These are phyloP conservation scores for Coemansia sp. DNA, from an alignment of 192 early-diverging fungal species.

Conservation along the genomic window DNA sequence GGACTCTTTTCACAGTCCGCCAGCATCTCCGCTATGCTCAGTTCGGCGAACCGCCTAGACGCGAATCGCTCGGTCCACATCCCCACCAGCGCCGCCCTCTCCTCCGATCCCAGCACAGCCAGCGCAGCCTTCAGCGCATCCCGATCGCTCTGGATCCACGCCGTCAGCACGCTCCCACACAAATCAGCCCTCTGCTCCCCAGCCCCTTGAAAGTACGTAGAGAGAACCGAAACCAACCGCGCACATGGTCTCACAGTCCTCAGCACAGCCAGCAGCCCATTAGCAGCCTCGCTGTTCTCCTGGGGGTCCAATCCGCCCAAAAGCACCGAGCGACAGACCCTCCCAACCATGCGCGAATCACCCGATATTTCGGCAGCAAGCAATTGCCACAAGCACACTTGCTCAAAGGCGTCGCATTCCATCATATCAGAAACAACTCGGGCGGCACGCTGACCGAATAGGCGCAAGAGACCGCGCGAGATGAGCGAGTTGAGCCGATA, in stretches of 20 bases:
- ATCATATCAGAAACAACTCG: conserved; percentile 24
- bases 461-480: conserved; percentile 9
- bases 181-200: conserved; percentile 21
- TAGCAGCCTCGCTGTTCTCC: conserved; percentile 49
- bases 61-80: conserved; percentile 13
- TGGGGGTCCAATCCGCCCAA: conserved; percentile 10
- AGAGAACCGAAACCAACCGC: neutral
- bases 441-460: conserved; percentile 26
- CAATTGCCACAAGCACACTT: conserved; percentile 61
- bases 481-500: conserved; percentile 37
- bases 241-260: conserved; percentile 32
- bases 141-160: conserved; percentile 29
- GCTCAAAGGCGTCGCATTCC: conserved; percentile 57
- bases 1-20: neutral
- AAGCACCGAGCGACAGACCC: conserved; percentile 4
- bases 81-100: neutral
- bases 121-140: neutral
- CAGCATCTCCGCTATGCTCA: neutral
- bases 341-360: neutral
- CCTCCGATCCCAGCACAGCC: neutral
- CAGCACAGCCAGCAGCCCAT: conserved; percentile 49
- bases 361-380: conserved; percentile 47
- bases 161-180: conserved; percentile 26
- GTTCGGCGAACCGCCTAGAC: neutral
- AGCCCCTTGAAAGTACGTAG: neutral